Percentiles rank a stretch among this genome's conserved stretches.
Conservation (phyloP, 176 grass and related monocot genomes). For the Panicum miliaceum region DNA sequence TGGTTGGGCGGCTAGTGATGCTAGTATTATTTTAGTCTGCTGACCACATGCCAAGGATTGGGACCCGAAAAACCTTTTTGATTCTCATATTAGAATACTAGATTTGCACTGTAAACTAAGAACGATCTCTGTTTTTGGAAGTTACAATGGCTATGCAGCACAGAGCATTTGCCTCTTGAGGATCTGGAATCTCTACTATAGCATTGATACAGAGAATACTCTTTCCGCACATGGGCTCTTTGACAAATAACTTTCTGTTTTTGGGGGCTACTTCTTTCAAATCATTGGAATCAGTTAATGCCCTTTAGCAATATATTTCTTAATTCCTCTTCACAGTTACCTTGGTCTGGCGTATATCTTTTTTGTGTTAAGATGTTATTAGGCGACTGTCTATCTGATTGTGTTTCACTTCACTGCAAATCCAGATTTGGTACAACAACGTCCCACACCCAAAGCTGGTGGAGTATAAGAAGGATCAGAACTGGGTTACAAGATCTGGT, state of each 20-base stretch:
- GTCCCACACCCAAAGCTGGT: constrained; percentile 92
- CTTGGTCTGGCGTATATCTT: neutral
- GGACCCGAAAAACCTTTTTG: neutral
- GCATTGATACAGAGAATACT: neutral
- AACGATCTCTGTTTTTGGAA: constrained; percentile 4
- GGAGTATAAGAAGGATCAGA: constrained; percentile 95
- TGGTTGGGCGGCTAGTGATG: neutral
- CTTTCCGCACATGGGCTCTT: neutral
- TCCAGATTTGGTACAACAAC: constrained; percentile 94
- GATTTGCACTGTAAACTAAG: neutral
- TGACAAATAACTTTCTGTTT: constrained; percentile 23
- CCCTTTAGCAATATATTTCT: neutral
- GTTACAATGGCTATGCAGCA: neutral
- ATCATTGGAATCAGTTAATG: neutral
- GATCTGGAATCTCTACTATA: neutral
- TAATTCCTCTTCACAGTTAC: neutral
- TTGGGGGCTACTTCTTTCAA: neutral
- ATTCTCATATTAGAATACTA: constrained; percentile 17
- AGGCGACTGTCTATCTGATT: neutral
- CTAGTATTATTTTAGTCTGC: neutral
- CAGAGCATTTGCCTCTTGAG: neutral
- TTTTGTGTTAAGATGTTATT: neutral
- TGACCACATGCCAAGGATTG: neutral
- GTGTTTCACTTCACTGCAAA: constrained; percentile 32
- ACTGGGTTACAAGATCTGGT: constrained; percentile 74